Evolutionary conservation across 2,329 filamentous ascomycete genomes (phyloP), one percentile per base, ranked within the genome.

Genomic region (Pseudogymnoascus sp.): DNA sequence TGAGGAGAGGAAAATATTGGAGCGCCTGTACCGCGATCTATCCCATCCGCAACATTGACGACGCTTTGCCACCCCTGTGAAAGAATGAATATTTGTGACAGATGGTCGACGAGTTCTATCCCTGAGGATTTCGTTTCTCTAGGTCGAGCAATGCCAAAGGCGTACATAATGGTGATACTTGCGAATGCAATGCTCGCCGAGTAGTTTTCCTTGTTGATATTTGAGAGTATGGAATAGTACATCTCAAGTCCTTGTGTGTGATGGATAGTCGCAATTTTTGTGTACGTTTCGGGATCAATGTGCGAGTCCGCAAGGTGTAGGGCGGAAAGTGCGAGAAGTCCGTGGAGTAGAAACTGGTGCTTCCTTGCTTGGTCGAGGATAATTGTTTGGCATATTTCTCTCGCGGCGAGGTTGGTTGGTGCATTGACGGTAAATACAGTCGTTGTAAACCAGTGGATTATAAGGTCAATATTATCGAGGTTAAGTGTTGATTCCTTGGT

Each of bases 271-370:
- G 63, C 63, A 22, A 63, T 47, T n/a, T 37, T 59, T 2, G 53
- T 60, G 28, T 63, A 61, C 35, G 39, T 36, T 35, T 61, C 20
- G 12, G 33, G 35, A n/a, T 59, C 59, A 15, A 22, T 9, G 15
- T 60, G n/a, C 8, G 30, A 53, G 35, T 63, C 50, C 8, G 61
- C 61, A n/a, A 66, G 62, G 20, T 68, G 68, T 4, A 69, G 53
- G 8, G 67, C 62, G 1, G 68, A 64, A 35, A 68, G 61, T 6
- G 65, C 68, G 18, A 69, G 66, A 11, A 69, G 59, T 3, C 62
- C 61, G 43, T 69, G 68, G 36, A 69, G 64, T 2, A 64, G 60
- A 58, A 66, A 66, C 6, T 58, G 62, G 35, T 66, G 63, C 25
- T 62, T 35, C 33, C 66, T 66, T 6, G 68, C 68, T 35, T 67